A percentile compares a stretch with the other conserved stretches of the same genome.
Evolutionary conservation across 2,329 filamentous ascomycete species (phyloP).

Genomic region (Trichoderma pleuroti): DNA sequence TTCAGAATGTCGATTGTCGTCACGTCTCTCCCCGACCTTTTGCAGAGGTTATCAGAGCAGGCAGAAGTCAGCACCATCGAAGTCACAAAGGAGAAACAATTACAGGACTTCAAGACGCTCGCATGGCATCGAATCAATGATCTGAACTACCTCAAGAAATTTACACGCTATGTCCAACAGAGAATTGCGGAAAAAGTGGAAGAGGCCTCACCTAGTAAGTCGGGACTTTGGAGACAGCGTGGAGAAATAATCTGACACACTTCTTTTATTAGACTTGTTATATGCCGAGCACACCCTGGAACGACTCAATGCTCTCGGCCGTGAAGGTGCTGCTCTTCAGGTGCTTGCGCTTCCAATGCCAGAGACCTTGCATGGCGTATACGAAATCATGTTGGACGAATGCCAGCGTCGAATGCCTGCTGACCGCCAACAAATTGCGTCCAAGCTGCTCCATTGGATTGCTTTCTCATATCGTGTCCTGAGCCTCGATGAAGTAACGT

Average conservation of each 20-base stretch:
- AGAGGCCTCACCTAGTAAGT: conserved; percentile 32
- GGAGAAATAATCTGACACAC: not conserved
- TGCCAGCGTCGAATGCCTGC: conserved; percentile 26
- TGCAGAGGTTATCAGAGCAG: conserved; percentile 15
- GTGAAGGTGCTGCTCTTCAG: conserved; percentile 33
- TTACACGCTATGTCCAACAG: conserved; percentile 30
- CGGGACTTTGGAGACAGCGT: not conserved
- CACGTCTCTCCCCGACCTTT: conserved; percentile 24
- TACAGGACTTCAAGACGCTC: conserved; percentile 28
- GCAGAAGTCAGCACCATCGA: conserved; percentile 19
- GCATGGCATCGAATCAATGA: conserved; percentile 29
- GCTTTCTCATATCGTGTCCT: conserved; percentile 27
- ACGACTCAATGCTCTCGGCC: conserved; percentile 30
- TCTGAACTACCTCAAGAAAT: conserved; percentile 25
- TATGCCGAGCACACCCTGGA: conserved; percentile 36
- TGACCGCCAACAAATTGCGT: conserved; percentile 22
- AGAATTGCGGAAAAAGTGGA: conserved; percentile 30
- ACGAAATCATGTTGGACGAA: conserved; percentile 27
- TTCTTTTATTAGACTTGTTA: conserved; percentile 29
- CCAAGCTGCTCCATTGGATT: conserved; percentile 29
- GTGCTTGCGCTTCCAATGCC: conserved; percentile 27
- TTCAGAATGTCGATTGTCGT: conserved; percentile 28
- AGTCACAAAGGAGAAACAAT: conserved; percentile 29
- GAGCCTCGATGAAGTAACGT: conserved; percentile 24
- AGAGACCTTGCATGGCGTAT: conserved; percentile 26